Conservation (phyloP, 176 grass and related monocot genomes). For the Musa schizocarpa region DNA sequence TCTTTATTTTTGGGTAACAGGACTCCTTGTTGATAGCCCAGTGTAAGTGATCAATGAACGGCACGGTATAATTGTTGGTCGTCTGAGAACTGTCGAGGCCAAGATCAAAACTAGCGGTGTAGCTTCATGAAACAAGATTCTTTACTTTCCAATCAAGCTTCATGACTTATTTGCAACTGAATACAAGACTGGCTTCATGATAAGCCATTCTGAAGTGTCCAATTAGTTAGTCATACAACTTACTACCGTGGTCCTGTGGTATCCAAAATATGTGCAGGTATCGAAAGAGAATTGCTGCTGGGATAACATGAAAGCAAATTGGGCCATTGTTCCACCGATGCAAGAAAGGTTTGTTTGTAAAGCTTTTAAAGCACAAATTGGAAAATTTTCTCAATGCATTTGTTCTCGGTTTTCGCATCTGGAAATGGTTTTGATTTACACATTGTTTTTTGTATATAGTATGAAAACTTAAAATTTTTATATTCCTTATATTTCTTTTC, state of each 20-base stretch:
- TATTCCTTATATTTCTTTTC: background rate
- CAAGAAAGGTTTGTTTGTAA: background rate
- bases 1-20: constrained; percentile 46
- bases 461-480: too few relatives aligned
- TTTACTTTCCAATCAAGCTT: background rate
- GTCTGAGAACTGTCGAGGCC: background rate
- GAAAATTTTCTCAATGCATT: too few relatives aligned
- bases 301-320: background rate
- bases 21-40: constrained; percentile 41
- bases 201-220: background rate
- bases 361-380: background rate
- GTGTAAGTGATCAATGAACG: constrained; percentile 12
- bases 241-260: background rate
- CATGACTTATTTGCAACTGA: background rate
- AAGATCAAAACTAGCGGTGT: constrained; percentile 10
- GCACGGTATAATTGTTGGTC: background rate
- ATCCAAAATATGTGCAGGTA: background rate
- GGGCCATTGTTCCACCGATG: background rate
- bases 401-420: too few relatives aligned
- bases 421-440: too few relatives aligned
- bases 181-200: background rate
- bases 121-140: background rate
- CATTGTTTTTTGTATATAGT: too few relatives aligned
- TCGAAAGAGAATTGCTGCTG: background rate
- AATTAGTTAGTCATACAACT: background rate